A percentile compares a stretch with the other conserved stretches of the same genome.
phyloP scores from a whole-genome alignment of 2,329 filamentous ascomycete species.

The Diplodia seriata region DNA sequence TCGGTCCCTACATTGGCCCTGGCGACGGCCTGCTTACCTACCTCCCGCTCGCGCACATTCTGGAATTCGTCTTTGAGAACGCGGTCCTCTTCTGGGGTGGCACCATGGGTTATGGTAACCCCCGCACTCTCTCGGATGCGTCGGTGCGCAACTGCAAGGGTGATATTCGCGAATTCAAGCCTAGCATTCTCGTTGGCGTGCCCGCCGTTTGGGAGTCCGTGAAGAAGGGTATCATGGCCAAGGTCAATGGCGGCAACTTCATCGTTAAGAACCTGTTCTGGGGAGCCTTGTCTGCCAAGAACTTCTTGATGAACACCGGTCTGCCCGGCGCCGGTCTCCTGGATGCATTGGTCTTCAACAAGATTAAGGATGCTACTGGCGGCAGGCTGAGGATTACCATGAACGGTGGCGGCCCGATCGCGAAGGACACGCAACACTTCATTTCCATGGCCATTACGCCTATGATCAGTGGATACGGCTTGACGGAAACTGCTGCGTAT shows the following conservation, averaged over 20 bases:
- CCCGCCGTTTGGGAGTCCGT: constrained; percentile 78
- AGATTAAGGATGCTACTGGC: constrained; percentile 88
- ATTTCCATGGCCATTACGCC: constrained; percentile 90
- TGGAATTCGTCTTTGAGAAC: constrained; percentile 96
- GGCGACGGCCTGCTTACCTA: constrained; percentile 86
- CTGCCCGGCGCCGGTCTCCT: constrained; percentile 73
- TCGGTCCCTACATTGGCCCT: constrained; percentile 78
- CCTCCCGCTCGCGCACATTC: constrained; percentile 91
- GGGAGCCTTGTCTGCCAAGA: constrained; percentile 67
- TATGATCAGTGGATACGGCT: constrained; percentile 92
- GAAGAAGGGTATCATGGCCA: constrained; percentile 43
- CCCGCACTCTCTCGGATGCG: constrained; percentile 83
- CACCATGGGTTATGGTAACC: constrained; percentile 91
- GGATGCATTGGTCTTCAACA: constrained; percentile 86
- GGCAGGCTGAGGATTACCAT: constrained; percentile 87
- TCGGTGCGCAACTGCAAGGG: constrained; percentile 90
- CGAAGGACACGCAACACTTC: constrained; percentile 87
- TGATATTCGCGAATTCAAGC: constrained; percentile 90
- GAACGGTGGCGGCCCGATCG: constrained; percentile 92
- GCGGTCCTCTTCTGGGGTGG: constrained; percentile 87
- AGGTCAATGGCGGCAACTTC: constrained; percentile 75
- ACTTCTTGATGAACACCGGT: constrained; percentile 64
- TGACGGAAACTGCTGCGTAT: constrained; percentile 85
- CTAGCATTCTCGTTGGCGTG: constrained; percentile 90
- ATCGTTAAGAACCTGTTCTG: constrained; percentile 81